Evolutionary conservation across 1,284 basidiomycete genomes (phyloP).

Genomic region (Salmacisia buchloeana): DNA sequence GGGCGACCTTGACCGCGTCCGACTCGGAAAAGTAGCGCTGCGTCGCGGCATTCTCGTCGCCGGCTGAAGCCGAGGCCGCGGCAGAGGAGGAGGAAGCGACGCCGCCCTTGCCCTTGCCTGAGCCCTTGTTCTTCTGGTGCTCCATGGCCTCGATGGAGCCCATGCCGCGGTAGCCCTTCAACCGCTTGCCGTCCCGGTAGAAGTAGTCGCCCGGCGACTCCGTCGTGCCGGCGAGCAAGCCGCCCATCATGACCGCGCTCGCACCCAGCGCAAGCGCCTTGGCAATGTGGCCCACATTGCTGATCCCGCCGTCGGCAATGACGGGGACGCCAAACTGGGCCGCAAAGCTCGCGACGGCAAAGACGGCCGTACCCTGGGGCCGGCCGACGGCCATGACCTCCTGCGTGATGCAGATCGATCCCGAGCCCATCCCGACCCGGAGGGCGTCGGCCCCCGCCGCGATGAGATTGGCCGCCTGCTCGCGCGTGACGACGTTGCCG

Average conservation of each 20-base stretch:
- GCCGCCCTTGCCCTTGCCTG: constrained; percentile 52
- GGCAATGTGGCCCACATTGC: constrained; percentile 95
- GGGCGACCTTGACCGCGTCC: constrained; percentile 87
- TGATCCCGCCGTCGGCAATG: constrained; percentile 94
- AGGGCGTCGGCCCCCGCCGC: constrained; percentile 89
- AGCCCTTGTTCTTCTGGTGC: constrained; percentile 39
- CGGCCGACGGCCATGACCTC: constrained; percentile 99
- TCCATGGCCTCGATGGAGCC: constrained; percentile 60
- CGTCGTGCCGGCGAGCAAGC: constrained; percentile 87
- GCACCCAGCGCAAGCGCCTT: constrained; percentile 93
- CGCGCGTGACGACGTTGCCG: constrained; percentile 95
- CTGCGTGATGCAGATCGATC: constrained; percentile 98
- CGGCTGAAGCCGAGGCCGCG: constrained; percentile 52
- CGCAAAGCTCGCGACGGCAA: constrained; percentile 89
- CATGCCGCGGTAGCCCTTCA: constrained; percentile 99
- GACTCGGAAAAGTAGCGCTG: constrained; percentile 95
- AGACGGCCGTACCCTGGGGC: constrained; percentile 93
- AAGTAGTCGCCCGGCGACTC: constrained; percentile 99
- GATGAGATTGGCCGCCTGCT: constrained; percentile 91
- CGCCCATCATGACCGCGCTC: constrained; percentile 97
- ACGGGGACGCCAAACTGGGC: constrained; percentile 90
- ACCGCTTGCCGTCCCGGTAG: constrained; percentile 95
- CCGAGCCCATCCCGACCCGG: constrained; percentile 93
- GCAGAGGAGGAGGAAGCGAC: constrained; percentile 55
- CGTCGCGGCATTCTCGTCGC: constrained; percentile 83